Evolutionary conservation across 2,329 filamentous ascomycete genomes (phyloP).

Genomic region (Lasiodiplodia sp.): DNA sequence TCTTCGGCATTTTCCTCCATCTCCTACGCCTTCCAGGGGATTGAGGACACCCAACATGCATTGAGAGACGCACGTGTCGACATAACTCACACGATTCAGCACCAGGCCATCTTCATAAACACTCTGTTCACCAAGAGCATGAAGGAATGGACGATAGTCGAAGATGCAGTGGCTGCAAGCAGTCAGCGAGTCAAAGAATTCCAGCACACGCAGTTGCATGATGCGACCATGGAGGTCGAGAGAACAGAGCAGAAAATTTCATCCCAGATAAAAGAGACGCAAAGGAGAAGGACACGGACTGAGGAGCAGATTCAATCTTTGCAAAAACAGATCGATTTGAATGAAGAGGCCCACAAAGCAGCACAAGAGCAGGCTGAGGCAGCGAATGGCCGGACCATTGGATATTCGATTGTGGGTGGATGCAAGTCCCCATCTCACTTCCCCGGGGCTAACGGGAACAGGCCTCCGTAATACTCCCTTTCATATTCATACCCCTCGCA

Average conservation of each 20-base stretch:
- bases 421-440: no score
- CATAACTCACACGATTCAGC: neutral
- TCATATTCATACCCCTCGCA: conserved; percentile 16
- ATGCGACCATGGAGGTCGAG: neutral
- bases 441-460: neutral
- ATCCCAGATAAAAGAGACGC: neutral
- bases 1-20: conserved; percentile 8
- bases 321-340: conserved; percentile 15
- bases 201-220: conserved; percentile 4
- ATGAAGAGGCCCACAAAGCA: neutral
- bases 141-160: conserved; percentile 4
- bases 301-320: conserved; percentile 17
- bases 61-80: conserved; percentile 13
- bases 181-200: conserved; percentile 21
- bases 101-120: conserved; percentile 19
- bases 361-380: neutral
- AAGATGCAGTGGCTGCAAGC: conserved; percentile 6
- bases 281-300: neutral
- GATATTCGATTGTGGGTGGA: conserved; percentile 3
- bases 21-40: conserved; percentile 3
- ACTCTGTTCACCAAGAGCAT: conserved; percentile 1
- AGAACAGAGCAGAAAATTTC: neutral
- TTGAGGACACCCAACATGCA: conserved; percentile 9
- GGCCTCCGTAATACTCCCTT: conserved; percentile 12
- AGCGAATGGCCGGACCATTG: conserved; percentile 12